Base-by-base conservation (phyloP, 2,329 filamentous ascomycete species). In the Xylariaceae sp. region DNA sequence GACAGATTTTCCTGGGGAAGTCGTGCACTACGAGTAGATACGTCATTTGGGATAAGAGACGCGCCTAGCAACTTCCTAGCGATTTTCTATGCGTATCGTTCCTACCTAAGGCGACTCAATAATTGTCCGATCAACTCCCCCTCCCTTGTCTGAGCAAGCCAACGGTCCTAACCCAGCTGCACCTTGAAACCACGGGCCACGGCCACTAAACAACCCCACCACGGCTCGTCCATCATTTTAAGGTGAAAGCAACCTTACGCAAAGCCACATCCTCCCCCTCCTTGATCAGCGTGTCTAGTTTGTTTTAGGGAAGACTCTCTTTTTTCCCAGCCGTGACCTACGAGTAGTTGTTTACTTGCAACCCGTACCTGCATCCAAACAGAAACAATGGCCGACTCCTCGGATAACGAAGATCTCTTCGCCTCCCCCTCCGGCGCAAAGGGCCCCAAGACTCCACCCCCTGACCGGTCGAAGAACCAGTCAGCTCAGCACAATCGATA, bases 381-480 rank as follows among this genome's bases (percentile, higher is more conserved):
- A 13, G 7, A 42, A 42, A 67, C 59, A 61, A 81, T 82, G 78
- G 72, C 76, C 42, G 78, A 79, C 60, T 73, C 77, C 64, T 81
- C 78, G 30, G 76, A 81, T 61, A 72, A 75, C n/a, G 78, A 76
- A 47, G 73, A 80, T 60, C 74, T 79, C 54, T 80, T 78, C 75
- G 73, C 74, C 44, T 82, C 79, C 8, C 69, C 68, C 11, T 76
- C 77, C 30, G 34, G 56, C 42, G 70, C 70, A 39, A 73, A 75
- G 30, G 66, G 72, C 56, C 56, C 57, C 53, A 63, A 60, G 35
- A 39, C 57, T 11, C 62, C 72, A 53, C 71, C 69, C n/a, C 70
- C 77, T 47, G 77, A 74, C 65, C 76, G 77, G 0, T 78, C 80
- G 15, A 79, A 74, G 66, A 84, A 77, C 17, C 78, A 74, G 65